A percentile compares a stretch with the other conserved stretches of the same genome.
These are phyloP conservation scores for Saccharum hybrid DNA, from an alignment of 202 grass and related monocot species.

Conservation along the genomic window DNA sequence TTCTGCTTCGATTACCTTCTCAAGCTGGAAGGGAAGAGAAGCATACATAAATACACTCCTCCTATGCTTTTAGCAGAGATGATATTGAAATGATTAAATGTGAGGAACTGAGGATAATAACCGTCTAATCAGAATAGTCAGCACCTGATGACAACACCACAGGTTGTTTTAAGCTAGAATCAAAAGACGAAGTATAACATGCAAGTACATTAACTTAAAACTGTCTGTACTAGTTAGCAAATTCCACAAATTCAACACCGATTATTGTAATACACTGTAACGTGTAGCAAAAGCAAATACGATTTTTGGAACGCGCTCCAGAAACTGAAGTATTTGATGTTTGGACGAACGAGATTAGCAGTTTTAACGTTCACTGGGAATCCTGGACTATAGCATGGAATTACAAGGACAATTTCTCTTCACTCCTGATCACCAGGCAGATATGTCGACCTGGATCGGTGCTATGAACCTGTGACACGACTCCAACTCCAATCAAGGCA, in stretches of 20 bases:
- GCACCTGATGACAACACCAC: constrained; percentile 9
- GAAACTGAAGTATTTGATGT: too few species aligned
- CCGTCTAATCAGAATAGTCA: constrained; percentile 14
- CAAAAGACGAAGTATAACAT: neutral
- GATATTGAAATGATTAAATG: constrained; percentile 21
- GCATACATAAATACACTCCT: constrained; percentile 22
- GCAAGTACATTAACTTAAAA: neutral
- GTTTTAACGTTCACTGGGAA: neutral
- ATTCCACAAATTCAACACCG: neutral
- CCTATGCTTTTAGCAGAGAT: constrained; percentile 3
- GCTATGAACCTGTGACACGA: neutral
- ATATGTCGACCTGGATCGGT: constrained; percentile 21
- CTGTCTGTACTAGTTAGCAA: neutral
- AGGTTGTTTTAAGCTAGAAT: constrained; percentile 6
- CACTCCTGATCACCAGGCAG: neutral
- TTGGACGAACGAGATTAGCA: too few species aligned
- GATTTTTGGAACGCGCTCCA: neutral
- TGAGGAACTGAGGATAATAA: neutral
- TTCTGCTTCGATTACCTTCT: constrained; percentile 92
- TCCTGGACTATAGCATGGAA: neutral
- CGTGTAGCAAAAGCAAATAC: neutral
- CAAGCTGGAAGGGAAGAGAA: constrained; percentile 63
- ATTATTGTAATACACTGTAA: neutral
- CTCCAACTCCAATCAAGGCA: neutral
- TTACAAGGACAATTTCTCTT: neutral